Percentiles rank a stretch among this genome's conserved stretches.
These are phyloP conservation scores for Ichthyophthirius multifiliis DNA, from an alignment of 169 alveolate genomes.

Conservation along the genomic window DNA sequence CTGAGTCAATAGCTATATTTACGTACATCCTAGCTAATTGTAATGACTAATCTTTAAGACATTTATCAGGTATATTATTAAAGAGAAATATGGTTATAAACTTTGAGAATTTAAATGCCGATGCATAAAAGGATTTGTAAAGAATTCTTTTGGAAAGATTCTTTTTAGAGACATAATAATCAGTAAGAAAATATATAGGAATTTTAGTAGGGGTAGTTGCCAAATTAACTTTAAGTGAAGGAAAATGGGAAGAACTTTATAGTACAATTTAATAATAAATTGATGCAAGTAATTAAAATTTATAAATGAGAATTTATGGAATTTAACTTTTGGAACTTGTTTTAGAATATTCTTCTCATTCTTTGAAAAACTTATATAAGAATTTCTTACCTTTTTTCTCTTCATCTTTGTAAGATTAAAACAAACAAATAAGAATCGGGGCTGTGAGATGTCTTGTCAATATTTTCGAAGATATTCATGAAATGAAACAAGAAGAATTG, in stretches of 20 bases:
- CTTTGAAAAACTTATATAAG: slow-evolving; percentile 6
- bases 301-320: slow-evolving; percentile 24
- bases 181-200: slow-evolving; percentile 30
- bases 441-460: slow-evolving; percentile 32
- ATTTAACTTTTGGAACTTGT: slow-evolving; percentile 11
- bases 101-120: slow-evolving; percentile 10
- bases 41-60: slow-evolving; percentile 17
- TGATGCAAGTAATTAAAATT: background rate
- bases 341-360: slow-evolving; percentile 31
- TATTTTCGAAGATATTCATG: slow-evolving; percentile 30
- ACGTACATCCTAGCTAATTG: slow-evolving; percentile 17
- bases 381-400: slow-evolving; percentile 30
- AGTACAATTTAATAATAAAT: slow-evolving; percentile 13
- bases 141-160: slow-evolving; percentile 27
- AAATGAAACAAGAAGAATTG: slow-evolving; percentile 25
- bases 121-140: slow-evolving; percentile 20
- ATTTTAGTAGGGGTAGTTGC: slow-evolving; percentile 31
- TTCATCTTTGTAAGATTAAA: slow-evolving; percentile 15
- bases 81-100: slow-evolving; percentile 31
- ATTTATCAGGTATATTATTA: slow-evolving; percentile 29
- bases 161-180: slow-evolving; percentile 8
- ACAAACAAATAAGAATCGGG: slow-evolving; percentile 25
- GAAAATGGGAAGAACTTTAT: slow-evolving; percentile 37
- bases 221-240: slow-evolving; percentile 14
- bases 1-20: slow-evolving; percentile 22